Conservation (phyloP, 2,329 filamentous ascomycete species). For the Cytospora paraplurivora region DNA sequence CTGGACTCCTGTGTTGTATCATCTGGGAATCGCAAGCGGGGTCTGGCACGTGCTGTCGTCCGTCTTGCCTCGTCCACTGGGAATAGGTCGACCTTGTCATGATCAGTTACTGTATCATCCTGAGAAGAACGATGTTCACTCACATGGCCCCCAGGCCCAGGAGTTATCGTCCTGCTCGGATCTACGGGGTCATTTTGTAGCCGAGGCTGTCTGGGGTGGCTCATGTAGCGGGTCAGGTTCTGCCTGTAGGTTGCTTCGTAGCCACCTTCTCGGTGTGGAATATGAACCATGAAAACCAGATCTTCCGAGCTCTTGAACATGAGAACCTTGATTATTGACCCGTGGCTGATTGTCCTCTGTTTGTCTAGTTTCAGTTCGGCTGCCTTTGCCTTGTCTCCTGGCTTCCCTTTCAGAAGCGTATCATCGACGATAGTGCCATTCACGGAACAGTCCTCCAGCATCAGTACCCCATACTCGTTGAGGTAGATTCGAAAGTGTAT, state of each 20-base stretch:
- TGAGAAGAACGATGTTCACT: slow-evolving; percentile 31
- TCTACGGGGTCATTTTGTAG: slow-evolving; percentile 31
- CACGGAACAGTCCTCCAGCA: slow-evolving; percentile 94
- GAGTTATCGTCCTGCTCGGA: slow-evolving; percentile 49
- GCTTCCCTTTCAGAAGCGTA: slow-evolving; percentile 56
- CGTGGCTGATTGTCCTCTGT: slow-evolving; percentile 67
- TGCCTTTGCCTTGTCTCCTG: slow-evolving; percentile 41
- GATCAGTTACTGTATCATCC: slow-evolving; percentile 4
- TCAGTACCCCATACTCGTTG: slow-evolving; percentile 81
- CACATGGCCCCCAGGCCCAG: slow-evolving; percentile 52
- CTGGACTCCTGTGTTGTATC: slow-evolving; percentile 38
- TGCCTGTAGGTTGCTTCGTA: slow-evolving; percentile 66
- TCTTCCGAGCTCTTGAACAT: slow-evolving; percentile 57
- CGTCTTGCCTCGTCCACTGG: slow-evolving; percentile 27
- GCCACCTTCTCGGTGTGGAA: slow-evolving; percentile 72
- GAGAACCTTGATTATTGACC: slow-evolving; percentile 72
- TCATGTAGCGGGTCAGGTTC: slow-evolving; percentile 71
- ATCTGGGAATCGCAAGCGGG: slow-evolving; percentile 16
- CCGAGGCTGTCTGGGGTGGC: slow-evolving; percentile 38
- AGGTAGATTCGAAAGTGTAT: slow-evolving; percentile 94
- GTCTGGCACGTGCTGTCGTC: slow-evolving; percentile 8
- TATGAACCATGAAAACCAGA: slow-evolving; percentile 81
- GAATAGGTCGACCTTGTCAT: slow-evolving; percentile 37
- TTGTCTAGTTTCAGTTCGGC: slow-evolving; percentile 9
- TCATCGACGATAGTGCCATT: slow-evolving; percentile 91